Percentiles rank a stretch among this genome's conserved stretches.
phyloP scores from a whole-genome alignment of 768 basidiomycete species.

The Rhizopogon sp. region DNA sequence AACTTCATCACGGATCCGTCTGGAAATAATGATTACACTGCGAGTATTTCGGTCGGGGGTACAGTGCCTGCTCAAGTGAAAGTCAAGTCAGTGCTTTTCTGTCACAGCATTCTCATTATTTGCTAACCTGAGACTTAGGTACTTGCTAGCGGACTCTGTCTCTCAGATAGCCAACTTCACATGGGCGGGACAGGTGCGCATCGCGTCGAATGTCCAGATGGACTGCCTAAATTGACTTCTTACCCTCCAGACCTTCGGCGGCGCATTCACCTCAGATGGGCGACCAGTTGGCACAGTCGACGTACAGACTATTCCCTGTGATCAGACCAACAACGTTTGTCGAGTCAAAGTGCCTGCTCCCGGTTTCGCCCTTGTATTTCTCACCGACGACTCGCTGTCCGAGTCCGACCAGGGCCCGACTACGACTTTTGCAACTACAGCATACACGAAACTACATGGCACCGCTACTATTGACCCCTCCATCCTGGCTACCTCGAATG shows the following conservation, averaged over 20 bases:
- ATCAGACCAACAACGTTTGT: constrained; percentile 49
- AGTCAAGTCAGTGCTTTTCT: constrained; percentile 41
- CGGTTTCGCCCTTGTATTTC: constrained; percentile 71
- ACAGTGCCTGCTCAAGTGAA: constrained; percentile 42
- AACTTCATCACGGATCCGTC: constrained; percentile 65
- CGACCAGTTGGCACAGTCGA: constrained; percentile 50
- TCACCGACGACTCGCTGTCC: constrained; percentile 37
- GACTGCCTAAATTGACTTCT: not conserved
- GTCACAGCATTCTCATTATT: not conserved
- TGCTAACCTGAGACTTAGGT: constrained; percentile 29
- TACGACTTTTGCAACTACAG: constrained; percentile 53
- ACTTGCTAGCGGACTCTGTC: constrained; percentile 51
- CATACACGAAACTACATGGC: constrained; percentile 47
- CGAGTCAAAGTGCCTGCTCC: constrained; percentile 62
- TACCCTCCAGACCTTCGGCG: constrained; percentile 49
- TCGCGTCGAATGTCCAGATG: not conserved
- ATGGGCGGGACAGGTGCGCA: constrained; percentile 69
- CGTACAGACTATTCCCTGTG: constrained; percentile 58
- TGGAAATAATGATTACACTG: constrained; percentile 50
- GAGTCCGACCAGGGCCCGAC: constrained; percentile 30
- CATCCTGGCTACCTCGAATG: constrained; percentile 64
- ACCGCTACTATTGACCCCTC: constrained; percentile 51
- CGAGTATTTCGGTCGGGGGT: constrained; percentile 43
- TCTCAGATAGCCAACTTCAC: constrained; percentile 61
- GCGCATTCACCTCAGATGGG: constrained; percentile 61